Evolutionary conservation across 768 basidiomycete genomes (phyloP).

Genomic region (Leccinellum rugosiceps): DNA sequence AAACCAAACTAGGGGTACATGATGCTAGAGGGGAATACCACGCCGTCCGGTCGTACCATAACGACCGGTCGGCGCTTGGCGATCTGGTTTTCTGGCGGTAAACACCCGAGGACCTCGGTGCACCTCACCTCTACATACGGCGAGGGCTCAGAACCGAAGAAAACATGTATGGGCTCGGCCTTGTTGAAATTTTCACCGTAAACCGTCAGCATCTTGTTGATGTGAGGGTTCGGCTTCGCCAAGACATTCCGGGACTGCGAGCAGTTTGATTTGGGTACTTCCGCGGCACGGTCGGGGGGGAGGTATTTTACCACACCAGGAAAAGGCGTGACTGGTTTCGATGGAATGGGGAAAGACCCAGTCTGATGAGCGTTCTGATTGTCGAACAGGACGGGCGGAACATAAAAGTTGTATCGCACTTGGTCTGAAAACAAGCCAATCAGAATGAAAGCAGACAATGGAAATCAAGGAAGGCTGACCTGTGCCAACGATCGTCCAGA

Average conservation of each 20-base stretch:
- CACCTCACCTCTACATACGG: constrained; percentile 87
- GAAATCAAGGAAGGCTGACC: constrained; percentile 41
- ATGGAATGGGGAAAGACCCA: constrained; percentile 74
- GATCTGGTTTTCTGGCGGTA: constrained; percentile 68
- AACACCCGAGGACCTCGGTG: constrained; percentile 78
- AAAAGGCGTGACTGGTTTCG: constrained; percentile 82
- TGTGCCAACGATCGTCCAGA: constrained; percentile 93
- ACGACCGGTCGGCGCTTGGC: constrained; percentile 75
- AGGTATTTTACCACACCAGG: constrained; percentile 88
- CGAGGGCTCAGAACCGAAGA: constrained; percentile 84
- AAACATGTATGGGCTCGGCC: constrained; percentile 74
- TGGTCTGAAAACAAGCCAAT: constrained; percentile 53
- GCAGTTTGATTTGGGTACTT: constrained; percentile 74
- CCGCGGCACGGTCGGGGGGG: constrained; percentile 82
- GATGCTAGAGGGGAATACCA: constrained; percentile 80
- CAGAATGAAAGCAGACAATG: constrained; percentile 7
- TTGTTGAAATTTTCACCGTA: constrained; percentile 91
- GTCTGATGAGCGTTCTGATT: constrained; percentile 69
- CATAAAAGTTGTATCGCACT: constrained; percentile 91
- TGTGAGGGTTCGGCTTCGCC: constrained; percentile 74
- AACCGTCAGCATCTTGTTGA: constrained; percentile 77
- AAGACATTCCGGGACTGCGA: constrained; percentile 62
- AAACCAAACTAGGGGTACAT: constrained; percentile 65
- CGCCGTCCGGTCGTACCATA: constrained; percentile 79
- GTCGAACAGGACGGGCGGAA: constrained; percentile 82